Percentiles rank a stretch among this genome's conserved stretches.
Evolutionary conservation across 129 eudicot genomes (phyloP).

Genomic region (Heracleum sosnowskyi): DNA sequence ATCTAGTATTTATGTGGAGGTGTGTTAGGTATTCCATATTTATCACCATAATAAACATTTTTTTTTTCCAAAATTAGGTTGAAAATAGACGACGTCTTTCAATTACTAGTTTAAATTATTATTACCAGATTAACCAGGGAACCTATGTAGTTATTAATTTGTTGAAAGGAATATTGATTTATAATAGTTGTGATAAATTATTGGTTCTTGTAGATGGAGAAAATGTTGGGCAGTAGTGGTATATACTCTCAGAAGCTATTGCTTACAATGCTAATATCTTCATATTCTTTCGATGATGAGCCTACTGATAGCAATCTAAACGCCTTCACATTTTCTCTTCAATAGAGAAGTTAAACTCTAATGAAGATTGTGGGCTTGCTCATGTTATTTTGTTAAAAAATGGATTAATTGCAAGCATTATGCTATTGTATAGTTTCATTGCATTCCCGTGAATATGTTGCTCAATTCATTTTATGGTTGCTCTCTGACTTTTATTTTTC

Average conservation of each 20-base stretch:
- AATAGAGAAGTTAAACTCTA: not conserved
- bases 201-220: not conserved
- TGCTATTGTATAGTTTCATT: not conserved
- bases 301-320: not conserved
- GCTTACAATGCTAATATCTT: not conserved
- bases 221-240: not conserved
- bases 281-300: not conserved
- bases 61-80: not conserved
- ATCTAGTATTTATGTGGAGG: not conserved
- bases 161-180: not conserved
- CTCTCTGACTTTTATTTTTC: not conserved
- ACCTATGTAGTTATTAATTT: not conserved
- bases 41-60: not conserved
- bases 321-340: not conserved
- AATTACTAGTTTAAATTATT: not conserved
- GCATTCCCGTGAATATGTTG: not conserved
- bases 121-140: not conserved
- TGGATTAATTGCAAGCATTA: not conserved
- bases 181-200: not conserved
- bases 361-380: not conserved
- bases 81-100: not conserved
- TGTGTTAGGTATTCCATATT: not conserved
- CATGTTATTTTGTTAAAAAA: not conserved
- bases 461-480: not conserved
- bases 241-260: not conserved